Evolutionary conservation across 495 filamentous ascomycete genomes (phyloP), one percentile per base, ranked within the genome.

Genomic region (Xylaria grammica): DNA sequence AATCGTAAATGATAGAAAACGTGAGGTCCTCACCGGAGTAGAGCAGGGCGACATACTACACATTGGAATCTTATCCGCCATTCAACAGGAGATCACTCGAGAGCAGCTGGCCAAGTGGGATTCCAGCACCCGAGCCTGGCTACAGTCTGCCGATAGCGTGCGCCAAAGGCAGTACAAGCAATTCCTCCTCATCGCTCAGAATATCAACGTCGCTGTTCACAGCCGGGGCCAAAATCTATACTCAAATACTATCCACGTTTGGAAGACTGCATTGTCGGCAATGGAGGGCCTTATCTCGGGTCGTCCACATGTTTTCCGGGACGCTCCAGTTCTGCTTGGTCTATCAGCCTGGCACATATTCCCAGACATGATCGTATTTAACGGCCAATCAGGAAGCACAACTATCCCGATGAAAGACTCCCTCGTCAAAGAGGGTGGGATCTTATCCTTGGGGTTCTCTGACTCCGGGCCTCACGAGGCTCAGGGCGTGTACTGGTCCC

Each of bases 271-370:
- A 17, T 26, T 74, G 40, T 32, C 27, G 42, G 26, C 60, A 7
- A 63, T 78, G 53, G 74, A 78, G 19, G 60, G 54, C 9, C 54
- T 79, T 2, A 42, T 76, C 30, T 29, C 22, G 2, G 74, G 75
- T 5, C 62, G 64, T 5, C 62, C 72, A 15, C 69, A 75, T 34
- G 58, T 30, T 15, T 64, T 71, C 8, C 26, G 66, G 5, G 55
- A 66, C 49, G 75, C 69, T 34, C 57, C 66, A 8, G 58, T 62
- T n/a, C 44, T 80, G 7, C 50, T 80, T 5, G 76, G 51, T 10
- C 65, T 80, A 4, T 65, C 62, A 8, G 64, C 75, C 3, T 80
- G 76, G 78, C 75, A 80, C 63, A n/a, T 80, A 5, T 80, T 75
- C 63, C 75, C 76, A 1, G 67, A 80, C 54, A 69, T 80, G 24